Evolutionary conservation across 2,329 filamentous ascomycete species (phyloP).

Genomic region (Zopfia rhizophila): DNA sequence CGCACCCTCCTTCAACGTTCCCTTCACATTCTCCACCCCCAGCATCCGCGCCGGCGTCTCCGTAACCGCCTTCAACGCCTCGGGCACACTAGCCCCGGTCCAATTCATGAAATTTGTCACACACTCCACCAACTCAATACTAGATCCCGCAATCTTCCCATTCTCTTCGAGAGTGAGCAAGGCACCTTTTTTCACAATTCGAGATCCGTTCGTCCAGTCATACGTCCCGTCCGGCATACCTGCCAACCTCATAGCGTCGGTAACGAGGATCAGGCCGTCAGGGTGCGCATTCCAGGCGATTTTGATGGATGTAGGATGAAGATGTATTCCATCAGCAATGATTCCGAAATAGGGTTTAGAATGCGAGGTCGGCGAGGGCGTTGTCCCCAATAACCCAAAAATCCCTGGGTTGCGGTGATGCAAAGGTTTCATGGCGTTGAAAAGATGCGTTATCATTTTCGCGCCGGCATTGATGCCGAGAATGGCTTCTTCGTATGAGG

Average conservation of each 20-base stretch:
- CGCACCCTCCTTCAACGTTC: conserved; percentile 59
- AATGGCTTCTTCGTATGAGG: conserved; percentile 84
- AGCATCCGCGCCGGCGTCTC: conserved; percentile 81
- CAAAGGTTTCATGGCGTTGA: conserved; percentile 92
- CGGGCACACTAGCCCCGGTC: conserved; percentile 74
- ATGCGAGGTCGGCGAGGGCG: conserved; percentile 30
- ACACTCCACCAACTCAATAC: conserved; percentile 80
- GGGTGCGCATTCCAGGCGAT: conserved; percentile 90
- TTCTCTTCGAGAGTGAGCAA: conserved; percentile 81
- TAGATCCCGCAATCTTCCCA: conserved; percentile 65
- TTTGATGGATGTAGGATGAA: conserved; percentile 88
- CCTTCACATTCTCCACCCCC: conserved; percentile 73
- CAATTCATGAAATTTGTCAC: conserved; percentile 83
- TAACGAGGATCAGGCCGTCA: conserved; percentile 86
- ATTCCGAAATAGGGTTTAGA: conserved; percentile 82
- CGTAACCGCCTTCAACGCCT: conserved; percentile 78
- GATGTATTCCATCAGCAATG: conserved; percentile 89
- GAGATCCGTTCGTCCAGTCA: conserved; percentile 81
- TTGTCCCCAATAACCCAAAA: conserved; percentile 80
- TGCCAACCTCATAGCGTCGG: conserved; percentile 89
- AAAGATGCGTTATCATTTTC: conserved; percentile 91
- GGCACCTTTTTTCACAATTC: conserved; percentile 75
- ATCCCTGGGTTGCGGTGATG: conserved; percentile 92
- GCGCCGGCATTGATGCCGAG: conserved; percentile 77
- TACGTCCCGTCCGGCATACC: conserved; percentile 87